A percentile compares a stretch with the other conserved stretches of the same genome.
Conservation (phyloP, 257 asterid species). For the Thymus mandschuricus region DNA sequence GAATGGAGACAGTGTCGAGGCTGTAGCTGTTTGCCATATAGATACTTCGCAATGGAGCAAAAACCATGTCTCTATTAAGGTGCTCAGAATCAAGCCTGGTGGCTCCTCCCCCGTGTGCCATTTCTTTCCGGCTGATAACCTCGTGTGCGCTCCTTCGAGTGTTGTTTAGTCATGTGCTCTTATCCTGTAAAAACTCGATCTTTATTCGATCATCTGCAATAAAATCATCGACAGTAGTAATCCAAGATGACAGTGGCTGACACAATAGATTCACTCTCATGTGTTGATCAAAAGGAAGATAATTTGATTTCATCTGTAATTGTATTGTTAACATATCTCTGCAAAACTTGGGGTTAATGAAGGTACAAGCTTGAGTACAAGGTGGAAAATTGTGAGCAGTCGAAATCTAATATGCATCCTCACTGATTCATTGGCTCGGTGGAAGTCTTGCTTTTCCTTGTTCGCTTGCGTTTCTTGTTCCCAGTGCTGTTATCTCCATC, state of each 20-base stretch:
- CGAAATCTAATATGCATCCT: slow-evolving; percentile 16
- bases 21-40: slow-evolving; percentile 84
- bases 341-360: slow-evolving; percentile 18
- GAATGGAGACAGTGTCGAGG: slow-evolving; percentile 59
- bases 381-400: background rate
- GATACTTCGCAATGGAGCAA: slow-evolving; percentile 80
- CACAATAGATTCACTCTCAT: background rate
- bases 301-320: slow-evolving; percentile 15
- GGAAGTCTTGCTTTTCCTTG: slow-evolving; percentile 43
- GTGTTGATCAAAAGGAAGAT: background rate
- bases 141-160: slow-evolving; percentile 53
- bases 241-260: background rate
- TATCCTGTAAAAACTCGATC: background rate
- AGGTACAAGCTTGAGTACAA: slow-evolving; percentile 23
- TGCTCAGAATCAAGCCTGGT: slow-evolving; percentile 67
- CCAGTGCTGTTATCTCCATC: slow-evolving; percentile 26
- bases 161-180: background rate
- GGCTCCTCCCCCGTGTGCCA: slow-evolving; percentile 75
- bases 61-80: slow-evolving; percentile 57
- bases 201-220: slow-evolving; percentile 5
- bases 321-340: slow-evolving; percentile 11
- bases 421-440: slow-evolving; percentile 24
- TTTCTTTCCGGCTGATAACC: slow-evolving; percentile 81
- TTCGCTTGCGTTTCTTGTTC: slow-evolving; percentile 48
- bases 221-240: background rate